phyloP scores from a whole-genome alignment of 208 protist species.

The Trypanosoma scelopori region DNA sequence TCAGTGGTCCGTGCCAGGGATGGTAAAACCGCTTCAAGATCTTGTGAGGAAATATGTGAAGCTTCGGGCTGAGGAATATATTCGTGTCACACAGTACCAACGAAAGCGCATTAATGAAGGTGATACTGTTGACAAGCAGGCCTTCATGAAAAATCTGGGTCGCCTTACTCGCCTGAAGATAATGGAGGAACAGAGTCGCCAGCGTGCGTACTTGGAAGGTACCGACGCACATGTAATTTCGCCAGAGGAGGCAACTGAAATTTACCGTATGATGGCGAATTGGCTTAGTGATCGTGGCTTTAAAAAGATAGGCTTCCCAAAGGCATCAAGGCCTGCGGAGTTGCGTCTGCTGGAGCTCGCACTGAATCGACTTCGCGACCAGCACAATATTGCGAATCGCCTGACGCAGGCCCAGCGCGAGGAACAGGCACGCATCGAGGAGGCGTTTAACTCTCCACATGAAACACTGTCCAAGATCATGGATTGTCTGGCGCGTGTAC shows the following conservation, averaged over 20 bases:
- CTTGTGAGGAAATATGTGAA: conserved; percentile 99
- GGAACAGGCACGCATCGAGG: conserved; percentile 99
- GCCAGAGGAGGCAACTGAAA: conserved; percentile 97
- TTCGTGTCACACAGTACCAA: conserved; percentile 99
- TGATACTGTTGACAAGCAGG: conserved; percentile 99
- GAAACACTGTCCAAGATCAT: conserved; percentile 99
- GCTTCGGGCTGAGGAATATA: conserved; percentile 99
- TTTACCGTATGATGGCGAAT: conserved; percentile 99
- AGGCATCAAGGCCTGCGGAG: conserved; percentile 99
- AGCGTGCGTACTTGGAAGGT: conserved; percentile 99
- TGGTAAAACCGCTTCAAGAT: conserved; percentile 98
- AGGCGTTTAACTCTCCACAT: conserved; percentile 99
- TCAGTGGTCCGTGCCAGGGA: conserved; percentile 98
- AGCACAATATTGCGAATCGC: conserved; percentile 98
- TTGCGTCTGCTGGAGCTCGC: conserved; percentile 99
- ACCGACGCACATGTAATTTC: conserved; percentile 92
- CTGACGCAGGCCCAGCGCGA: conserved; percentile 99
- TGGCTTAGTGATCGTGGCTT: conserved; percentile 99
- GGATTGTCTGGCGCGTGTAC: conserved; percentile 97
- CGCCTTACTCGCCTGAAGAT: conserved; percentile 99
- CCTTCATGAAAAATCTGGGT: conserved; percentile 99
- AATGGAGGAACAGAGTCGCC: conserved; percentile 99
- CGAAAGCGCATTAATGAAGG: conserved; percentile 98
- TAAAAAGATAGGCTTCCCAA: conserved; percentile 99
- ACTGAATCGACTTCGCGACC: conserved; percentile 99